A percentile compares a stretch with the other conserved stretches of the same genome.
Conservation (phyloP, 2,329 filamentous ascomycete genomes). For the Xylaria sp. region DNA sequence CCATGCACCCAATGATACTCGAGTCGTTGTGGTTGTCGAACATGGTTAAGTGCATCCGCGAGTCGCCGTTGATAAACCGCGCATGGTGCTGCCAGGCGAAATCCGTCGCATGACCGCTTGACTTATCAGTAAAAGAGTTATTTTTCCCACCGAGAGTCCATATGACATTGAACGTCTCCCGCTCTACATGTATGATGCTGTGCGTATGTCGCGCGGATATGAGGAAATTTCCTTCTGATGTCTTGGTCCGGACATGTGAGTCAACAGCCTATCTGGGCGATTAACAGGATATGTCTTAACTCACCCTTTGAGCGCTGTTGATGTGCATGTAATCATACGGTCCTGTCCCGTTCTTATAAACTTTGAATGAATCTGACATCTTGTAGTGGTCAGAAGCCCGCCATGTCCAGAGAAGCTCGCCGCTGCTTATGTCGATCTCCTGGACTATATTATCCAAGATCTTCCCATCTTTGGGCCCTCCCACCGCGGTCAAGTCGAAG, state of each 20-base stretch:
- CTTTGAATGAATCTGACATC: conserved; percentile 15
- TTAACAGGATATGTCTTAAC: not conserved
- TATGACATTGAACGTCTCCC: conserved; percentile 8
- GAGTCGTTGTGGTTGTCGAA: conserved; percentile 43
- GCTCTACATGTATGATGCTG: conserved; percentile 13
- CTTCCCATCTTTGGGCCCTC: conserved; percentile 13
- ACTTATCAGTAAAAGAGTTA: conserved; percentile 18
- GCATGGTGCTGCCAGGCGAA: conserved; percentile 23
- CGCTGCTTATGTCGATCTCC: conserved; percentile 20
- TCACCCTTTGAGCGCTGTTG: conserved; percentile 20
- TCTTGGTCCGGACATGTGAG: conserved; percentile 3
- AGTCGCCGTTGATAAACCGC: conserved; percentile 7
- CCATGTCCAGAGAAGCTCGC: conserved; percentile 20
- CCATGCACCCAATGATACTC: conserved; percentile 43
- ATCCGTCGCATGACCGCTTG: conserved; percentile 12
- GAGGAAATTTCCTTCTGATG: conserved; percentile 20
- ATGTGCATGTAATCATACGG: conserved; percentile 20
- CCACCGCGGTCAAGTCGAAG: conserved; percentile 14
- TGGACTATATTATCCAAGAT: conserved; percentile 18
- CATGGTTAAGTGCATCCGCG: conserved; percentile 14
- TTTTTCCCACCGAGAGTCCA: conserved; percentile 22
- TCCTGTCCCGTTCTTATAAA: conserved; percentile 1
- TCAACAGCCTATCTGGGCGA: not conserved
- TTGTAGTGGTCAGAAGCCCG: conserved; percentile 16
- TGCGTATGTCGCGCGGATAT: conserved; percentile 17